These are phyloP conservation scores for Rhizoctonia solani DNA, from an alignment of 1,284 basidiomycete species.

Conservation along the genomic window DNA sequence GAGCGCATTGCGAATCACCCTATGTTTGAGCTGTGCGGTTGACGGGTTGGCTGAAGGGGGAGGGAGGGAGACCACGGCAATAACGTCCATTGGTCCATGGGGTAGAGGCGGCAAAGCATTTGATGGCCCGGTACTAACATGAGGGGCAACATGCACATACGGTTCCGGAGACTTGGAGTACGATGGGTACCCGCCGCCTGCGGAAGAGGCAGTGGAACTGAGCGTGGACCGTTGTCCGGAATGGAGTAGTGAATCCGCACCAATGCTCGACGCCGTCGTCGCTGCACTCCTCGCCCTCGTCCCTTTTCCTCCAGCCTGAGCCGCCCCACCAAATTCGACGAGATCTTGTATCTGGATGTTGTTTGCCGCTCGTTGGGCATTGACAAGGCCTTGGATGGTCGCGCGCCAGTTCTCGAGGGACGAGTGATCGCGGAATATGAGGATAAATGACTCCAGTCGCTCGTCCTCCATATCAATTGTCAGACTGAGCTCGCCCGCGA, in stretches of 20 bases:
- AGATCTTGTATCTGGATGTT: conserved; percentile 42
- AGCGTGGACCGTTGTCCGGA: conserved; percentile 57
- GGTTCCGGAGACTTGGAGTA: conserved; percentile 52
- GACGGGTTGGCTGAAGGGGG: conserved; percentile 59
- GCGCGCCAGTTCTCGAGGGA: conserved; percentile 85
- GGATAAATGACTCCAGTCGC: conserved; percentile 87
- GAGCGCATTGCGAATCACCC: conserved; percentile 82
- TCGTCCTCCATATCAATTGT: conserved; percentile 97
- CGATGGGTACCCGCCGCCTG: conserved; percentile 44
- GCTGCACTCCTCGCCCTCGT: conserved; percentile 3
- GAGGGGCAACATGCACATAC: conserved; percentile 57
- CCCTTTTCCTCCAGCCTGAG: not conserved
- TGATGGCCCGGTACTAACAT: conserved; percentile 72
- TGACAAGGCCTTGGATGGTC: conserved; percentile 59
- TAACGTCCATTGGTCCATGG: conserved; percentile 89
- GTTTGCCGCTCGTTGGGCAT: conserved; percentile 39
- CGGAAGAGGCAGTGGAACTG: conserved; percentile 51
- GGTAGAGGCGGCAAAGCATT: conserved; percentile 77
- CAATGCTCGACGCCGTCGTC: conserved; percentile 46
- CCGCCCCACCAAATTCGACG: conserved; percentile 33
- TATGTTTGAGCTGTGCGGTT: conserved; percentile 79
- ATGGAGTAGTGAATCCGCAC: conserved; percentile 54
- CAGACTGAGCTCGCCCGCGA: conserved; percentile 79
- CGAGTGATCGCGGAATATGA: conserved; percentile 90
- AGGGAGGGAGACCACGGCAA: conserved; percentile 88